Evolutionary conservation across 768 basidiomycete species (phyloP).

Genomic region (Lactarius vividus): DNA sequence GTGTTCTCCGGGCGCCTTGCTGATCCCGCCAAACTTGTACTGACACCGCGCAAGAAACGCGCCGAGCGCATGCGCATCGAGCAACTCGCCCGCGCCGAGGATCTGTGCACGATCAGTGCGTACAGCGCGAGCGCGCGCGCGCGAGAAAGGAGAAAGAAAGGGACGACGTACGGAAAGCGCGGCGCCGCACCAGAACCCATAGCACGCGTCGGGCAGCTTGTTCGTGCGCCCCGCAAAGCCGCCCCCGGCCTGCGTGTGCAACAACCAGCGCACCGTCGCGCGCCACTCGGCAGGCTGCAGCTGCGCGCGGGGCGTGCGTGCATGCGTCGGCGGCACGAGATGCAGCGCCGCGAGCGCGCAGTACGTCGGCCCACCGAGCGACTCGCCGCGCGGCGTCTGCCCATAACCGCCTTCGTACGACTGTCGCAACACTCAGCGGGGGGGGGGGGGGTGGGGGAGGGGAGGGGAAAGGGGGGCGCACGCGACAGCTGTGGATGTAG

Average conservation of each 20-base stretch:
- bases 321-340: constrained; percentile 34
- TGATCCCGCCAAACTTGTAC: constrained; percentile 85
- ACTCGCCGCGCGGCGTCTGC: constrained; percentile 75
- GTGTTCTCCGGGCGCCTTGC: constrained; percentile 75
- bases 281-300: constrained; percentile 42
- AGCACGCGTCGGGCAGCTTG: constrained; percentile 90
- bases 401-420: constrained; percentile 93
- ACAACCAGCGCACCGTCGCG: constrained; percentile 71
- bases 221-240: constrained; percentile 89
- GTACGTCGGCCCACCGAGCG: constrained; percentile 96
- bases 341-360: constrained; percentile 78
- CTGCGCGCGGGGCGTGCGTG: too few relatives aligned
- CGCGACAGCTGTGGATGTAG: constrained; percentile 73
- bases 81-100: constrained; percentile 54
- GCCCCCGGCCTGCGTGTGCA: constrained; percentile 70
- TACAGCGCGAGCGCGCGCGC: too few relatives aligned
- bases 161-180: constrained; percentile 55
- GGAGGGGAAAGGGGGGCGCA: constrained; percentile 37
- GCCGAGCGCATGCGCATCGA: constrained; percentile 55
- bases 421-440: too few relatives aligned
- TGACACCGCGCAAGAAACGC: constrained; percentile 74
- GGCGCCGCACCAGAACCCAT: constrained; percentile 94
- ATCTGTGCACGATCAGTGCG: constrained; percentile 57
- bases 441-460: too few relatives aligned
- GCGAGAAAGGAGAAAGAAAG: constrained; percentile 10